Base-by-base conservation (phyloP, 2,329 filamentous ascomycete species). In the Arthrobotrys musiformis region DNA sequence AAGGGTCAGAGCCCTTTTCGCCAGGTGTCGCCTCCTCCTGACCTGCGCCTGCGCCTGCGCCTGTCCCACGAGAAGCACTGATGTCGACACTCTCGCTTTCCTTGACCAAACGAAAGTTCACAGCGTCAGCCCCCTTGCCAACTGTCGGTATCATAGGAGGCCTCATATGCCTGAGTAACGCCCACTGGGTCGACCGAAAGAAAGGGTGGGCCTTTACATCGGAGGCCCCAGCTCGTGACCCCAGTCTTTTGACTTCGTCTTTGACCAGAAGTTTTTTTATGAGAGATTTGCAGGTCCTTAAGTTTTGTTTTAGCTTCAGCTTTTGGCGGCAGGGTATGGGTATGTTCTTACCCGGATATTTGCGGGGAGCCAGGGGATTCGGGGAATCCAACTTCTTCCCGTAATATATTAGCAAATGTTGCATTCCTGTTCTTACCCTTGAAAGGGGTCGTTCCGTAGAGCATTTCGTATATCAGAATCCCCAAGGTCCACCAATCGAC, bases 401-500 rank as follows among this genome's bases (percentile, higher is more conserved):
- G 88, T 79, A 99, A 84, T 80, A 99, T 99, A 83, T 98, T 99
- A 78, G 94, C 94, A 85, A 99, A 99, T 0, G 95, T 99, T 13
- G 94, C 93, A 81, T 98, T 99, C 42, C 95, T 90, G 84, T 97
- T 99, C 89, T 99, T 98, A 81, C 95, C 95, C 86, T 99, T 99
- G 88, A 99, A 99, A 0, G 95, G 95, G 0, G 95, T 99, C 0
- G 94, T 99, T 68, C 95, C 95, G 85, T 94, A 99, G 37, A 99
- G 87, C 95, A 99, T 99, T 84, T 99, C 95, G 83, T 98, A 99
- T 70, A 99, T 93, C 82, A 99, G 85, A 80, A 99, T 98, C 19
- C 95, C 95, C 64, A 99, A 85, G 0, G 95, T 99, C 95, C 95
- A 99, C 95, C 95, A 99, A 84, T 99, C 95, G 13, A 99, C 95